phyloP scores from a whole-genome alignment of 768 basidiomycete genomes.

The Nidula microcarpa region DNA sequence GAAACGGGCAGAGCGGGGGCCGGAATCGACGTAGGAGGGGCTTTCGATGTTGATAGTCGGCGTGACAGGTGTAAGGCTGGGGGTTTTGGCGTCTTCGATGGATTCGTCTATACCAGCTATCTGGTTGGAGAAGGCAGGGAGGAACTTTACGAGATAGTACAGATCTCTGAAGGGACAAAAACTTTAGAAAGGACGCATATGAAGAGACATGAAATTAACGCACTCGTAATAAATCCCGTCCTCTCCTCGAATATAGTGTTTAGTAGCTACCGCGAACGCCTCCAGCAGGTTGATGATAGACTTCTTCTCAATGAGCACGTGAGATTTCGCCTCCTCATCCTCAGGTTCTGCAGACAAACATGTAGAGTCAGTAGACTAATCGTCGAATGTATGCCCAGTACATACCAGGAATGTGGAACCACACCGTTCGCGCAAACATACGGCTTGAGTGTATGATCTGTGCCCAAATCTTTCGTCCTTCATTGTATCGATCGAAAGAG shows the following conservation, averaged over 20 bases:
- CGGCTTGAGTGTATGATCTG: conserved; percentile 41
- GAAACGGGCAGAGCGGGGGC: no score
- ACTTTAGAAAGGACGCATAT: neutral
- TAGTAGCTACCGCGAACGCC: conserved; percentile 61
- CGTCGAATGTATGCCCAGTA: neutral
- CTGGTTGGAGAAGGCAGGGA: conserved; percentile 59
- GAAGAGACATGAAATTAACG: conserved; percentile 4
- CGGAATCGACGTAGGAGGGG: no score
- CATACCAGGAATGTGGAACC: neutral
- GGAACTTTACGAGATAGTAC: conserved; percentile 67
- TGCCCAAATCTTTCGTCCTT: conserved; percentile 48
- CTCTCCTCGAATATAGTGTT: conserved; percentile 68
- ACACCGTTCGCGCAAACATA: conserved; percentile 38
- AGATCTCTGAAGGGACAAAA: conserved; percentile 38
- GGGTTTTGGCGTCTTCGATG: neutral
- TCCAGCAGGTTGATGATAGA: conserved; percentile 64
- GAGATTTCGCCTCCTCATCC: conserved; percentile 13
- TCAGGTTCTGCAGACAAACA: conserved; percentile 7
- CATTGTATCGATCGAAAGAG: conserved; percentile 53
- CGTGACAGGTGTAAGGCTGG: neutral
- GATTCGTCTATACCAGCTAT: conserved; percentile 28
- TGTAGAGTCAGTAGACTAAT: neutral
- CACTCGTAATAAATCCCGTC: conserved; percentile 46
- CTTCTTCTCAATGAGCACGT: conserved; percentile 38
- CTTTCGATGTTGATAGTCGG: no score